Base-by-base conservation (phyloP, 192 early-diverging fungal genomes). In the Podochytrium sp. region DNA sequence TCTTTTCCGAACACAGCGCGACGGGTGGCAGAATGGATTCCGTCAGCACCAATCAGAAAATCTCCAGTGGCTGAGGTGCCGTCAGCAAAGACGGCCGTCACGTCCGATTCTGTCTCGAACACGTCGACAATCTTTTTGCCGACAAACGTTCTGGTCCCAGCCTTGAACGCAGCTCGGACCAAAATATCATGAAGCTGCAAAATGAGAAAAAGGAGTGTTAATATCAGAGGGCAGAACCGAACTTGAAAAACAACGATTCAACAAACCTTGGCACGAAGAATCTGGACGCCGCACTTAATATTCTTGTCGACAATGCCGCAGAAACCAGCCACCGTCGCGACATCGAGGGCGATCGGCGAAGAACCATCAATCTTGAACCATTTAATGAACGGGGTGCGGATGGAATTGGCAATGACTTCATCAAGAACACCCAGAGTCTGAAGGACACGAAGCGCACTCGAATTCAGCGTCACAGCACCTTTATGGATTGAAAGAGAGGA, bases 1-100 rank as follows among this genome's bases (percentile, higher is more conserved):
- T 63, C 80, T 34, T 61, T 71, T 42, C 82, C 82, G 14, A 83
- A 32, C 3, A 84, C 32, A 14, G 77, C 25, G 6, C 50, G 39
- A 25, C 78, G 30, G 10, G 76, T 64, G 10, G n/a, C 30, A 27
- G 47, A 55, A 20, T 63, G 35, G 5, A 73, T 30, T 25, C 73
- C 73, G 51, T 75, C 73, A 4, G 63, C 62, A 2, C 73, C 73
- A 33, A 69, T 39, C 20, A 75, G 43, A 38, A 75, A 27, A 33
- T 75, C 63, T 7, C 65, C 73, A 7, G 10, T n/a, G 2, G 43
- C 43, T 1, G 12, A n/a, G 20, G 23, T 34, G 1, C 64, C 73
- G n/a, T 52, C 73, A 7, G 40, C 56, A 18, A 73, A 73, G 30
- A 12, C n/a, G 25, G 12, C 35, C 32, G n/a, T 32, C 7, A 63